phyloP scores from a whole-genome alignment of 148 eudicot species.

The Vaccinium darrowii region DNA sequence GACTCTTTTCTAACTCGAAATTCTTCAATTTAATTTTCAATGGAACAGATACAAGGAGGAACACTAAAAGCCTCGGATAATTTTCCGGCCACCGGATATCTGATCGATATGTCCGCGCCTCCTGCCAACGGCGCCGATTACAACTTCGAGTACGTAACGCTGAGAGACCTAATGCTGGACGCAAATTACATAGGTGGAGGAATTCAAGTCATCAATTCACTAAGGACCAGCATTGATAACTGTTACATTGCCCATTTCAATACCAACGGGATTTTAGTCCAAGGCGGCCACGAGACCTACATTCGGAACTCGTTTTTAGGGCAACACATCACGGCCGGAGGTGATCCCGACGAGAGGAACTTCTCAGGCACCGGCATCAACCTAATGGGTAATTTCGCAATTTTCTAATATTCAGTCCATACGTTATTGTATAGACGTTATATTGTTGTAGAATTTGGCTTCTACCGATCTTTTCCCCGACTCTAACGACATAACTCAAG shows the following conservation, averaged over 20 bases:
- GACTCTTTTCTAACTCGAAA: background rate
- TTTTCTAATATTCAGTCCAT: background rate
- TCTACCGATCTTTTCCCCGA: too few relatives aligned
- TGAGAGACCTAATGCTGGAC: slow-evolving; percentile 76
- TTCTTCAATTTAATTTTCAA: background rate
- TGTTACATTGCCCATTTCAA: slow-evolving; percentile 76
- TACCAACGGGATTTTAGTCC: slow-evolving; percentile 61
- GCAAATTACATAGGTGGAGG: slow-evolving; percentile 78
- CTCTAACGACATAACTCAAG: too few relatives aligned
- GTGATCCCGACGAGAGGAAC: slow-evolving; percentile 50
- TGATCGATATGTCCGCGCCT: slow-evolving; percentile 53
- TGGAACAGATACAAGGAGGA: slow-evolving; percentile 73
- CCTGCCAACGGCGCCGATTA: slow-evolving; percentile 25
- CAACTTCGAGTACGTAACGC: slow-evolving; percentile 61
- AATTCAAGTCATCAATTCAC: slow-evolving; percentile 45
- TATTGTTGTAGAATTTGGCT: too few relatives aligned
- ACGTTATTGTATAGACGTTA: too few relatives aligned
- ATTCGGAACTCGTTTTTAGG: slow-evolving; percentile 69
- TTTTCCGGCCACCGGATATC: slow-evolving; percentile 47
- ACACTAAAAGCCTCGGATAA: slow-evolving; percentile 59
- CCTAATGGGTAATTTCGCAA: slow-evolving; percentile 15
- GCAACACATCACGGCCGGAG: slow-evolving; percentile 78
- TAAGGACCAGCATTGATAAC: slow-evolving; percentile 67
- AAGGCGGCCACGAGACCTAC: slow-evolving; percentile 81
- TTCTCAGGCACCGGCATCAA: slow-evolving; percentile 77